These are phyloP conservation scores for Tetradesmus lagerheimii DNA, from an alignment of 139 green algal genomes.

Conservation along the genomic window DNA sequence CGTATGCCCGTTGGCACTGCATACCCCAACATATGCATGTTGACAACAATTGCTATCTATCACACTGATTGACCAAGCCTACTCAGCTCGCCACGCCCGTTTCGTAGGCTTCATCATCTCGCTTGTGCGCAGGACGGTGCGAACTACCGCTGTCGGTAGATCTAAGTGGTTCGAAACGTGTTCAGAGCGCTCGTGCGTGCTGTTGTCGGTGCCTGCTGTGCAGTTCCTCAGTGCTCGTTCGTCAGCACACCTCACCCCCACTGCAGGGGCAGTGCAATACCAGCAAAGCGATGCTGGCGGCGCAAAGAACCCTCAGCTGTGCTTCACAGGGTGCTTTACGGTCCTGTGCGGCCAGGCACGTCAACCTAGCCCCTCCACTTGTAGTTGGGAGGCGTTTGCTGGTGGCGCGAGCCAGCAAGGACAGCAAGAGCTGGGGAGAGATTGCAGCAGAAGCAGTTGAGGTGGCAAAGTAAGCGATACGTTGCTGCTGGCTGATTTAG, in stretches of 20 bases:
- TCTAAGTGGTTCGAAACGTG: no score
- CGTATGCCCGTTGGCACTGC: background rate
- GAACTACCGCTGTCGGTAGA: background rate
- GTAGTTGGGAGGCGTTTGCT: background rate
- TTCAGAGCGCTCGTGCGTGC: no score
- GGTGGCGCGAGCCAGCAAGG: background rate
- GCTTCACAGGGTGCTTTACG: background rate
- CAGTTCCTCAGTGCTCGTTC: background rate
- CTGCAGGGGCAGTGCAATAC: background rate
- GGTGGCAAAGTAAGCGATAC: slow-evolving; percentile 36
- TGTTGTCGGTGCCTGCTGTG: background rate
- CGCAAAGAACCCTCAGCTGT: background rate
- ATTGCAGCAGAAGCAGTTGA: slow-evolving; percentile 40
- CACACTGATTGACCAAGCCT: background rate
- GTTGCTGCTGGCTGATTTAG: no score
- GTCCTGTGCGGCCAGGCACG: background rate
- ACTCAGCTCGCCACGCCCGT: background rate
- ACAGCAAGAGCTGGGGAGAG: slow-evolving; percentile 55
- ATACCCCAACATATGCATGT: no score
- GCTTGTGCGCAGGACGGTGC: background rate
- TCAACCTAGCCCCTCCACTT: background rate
- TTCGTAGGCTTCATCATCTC: background rate
- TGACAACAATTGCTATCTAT: background rate
- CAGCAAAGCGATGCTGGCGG: background rate
- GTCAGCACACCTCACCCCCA: background rate